Evolutionary conservation across 106 monocot genomes (phyloP).

Genomic region (Triglochin maritima): DNA sequence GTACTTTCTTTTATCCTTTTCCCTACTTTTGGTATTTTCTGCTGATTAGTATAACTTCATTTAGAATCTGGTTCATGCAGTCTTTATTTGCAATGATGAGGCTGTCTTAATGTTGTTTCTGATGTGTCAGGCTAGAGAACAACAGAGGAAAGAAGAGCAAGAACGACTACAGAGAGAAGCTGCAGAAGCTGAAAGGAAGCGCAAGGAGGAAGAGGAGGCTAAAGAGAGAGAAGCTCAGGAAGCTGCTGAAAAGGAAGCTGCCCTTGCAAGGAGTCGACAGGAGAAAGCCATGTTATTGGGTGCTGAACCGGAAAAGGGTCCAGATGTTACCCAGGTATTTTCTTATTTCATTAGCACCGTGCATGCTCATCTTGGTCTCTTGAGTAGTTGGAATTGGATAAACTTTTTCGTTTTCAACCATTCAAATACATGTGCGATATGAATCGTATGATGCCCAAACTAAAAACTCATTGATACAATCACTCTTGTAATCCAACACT

Average conservation of each 20-base stretch:
- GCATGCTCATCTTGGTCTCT: not conserved
- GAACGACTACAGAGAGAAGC: constrained; percentile 74
- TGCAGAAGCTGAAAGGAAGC: constrained; percentile 66
- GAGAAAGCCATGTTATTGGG: constrained; percentile 89
- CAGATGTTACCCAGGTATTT: constrained; percentile 80
- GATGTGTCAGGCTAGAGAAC: constrained; percentile 71
- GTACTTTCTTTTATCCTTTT: not conserved
- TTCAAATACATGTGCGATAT: not conserved
- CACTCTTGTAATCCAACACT: too few species aligned
- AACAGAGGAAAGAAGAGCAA: constrained; percentile 67
- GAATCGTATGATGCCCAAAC: too few species aligned
- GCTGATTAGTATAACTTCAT: not conserved
- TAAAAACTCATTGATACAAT: too few species aligned
- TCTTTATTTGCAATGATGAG: not conserved
- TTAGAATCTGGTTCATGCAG: not conserved
- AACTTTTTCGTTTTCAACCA: not conserved
- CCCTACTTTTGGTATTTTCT: not conserved
- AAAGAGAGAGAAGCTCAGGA: constrained; percentile 49
- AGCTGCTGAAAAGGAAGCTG: constrained; percentile 87
- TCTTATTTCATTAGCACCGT: not conserved
- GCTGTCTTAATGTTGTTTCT: not conserved
- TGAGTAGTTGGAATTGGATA: not conserved
- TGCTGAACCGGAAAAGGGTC: constrained; percentile 71
- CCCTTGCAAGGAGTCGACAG: constrained; percentile 56
- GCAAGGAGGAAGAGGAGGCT: constrained; percentile 69